Base-by-base conservation (phyloP, 495 filamentous ascomycete genomes). In the Ascobolus immersus region DNA sequence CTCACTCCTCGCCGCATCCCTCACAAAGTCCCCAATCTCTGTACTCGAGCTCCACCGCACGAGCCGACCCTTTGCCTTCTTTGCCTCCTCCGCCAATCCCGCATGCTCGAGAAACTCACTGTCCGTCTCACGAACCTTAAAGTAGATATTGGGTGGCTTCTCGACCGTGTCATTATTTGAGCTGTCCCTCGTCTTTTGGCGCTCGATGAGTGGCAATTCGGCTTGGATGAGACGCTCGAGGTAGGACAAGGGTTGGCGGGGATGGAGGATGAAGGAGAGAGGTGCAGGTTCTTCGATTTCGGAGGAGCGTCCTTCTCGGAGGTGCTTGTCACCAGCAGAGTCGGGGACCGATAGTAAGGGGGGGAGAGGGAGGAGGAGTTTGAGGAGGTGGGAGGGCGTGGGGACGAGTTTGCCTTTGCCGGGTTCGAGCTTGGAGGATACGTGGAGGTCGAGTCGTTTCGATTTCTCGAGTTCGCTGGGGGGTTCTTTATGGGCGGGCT, bases 21-120 rank as follows among this genome's bases (percentile, higher is more conserved):
- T 76, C 39, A 94, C 79, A 52, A 94, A 94, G 54, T 93, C 82
- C 7, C 82, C 84, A 18, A 94, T 71, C 43, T 93, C 84, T 7
- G 82, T 92, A 11, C 69, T 71, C 24, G 67, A 65, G 13, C 74
- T 80, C 84, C 84, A 94, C n/a, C 80, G 74, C 1, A 91, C 77
- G 55, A 81, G 21, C 45, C 42, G 21, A 23, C 37, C 38, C 10
- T 41, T 17, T 0, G 17, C 64, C 56, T 5, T 60, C 58, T 44
- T 68, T 52, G 17, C 56, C 55, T 4, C 54, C 48, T 4, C 53
- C 52, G 14, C 55, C 54, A 28, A 52, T 42, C 21, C 47, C 33
- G 11, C 27, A 28, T 8, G 17, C 9, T 20, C 12, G 10, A 17
- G 24, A 24, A 2, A n/a, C 23, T 4, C 23, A 47, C 52, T 36